Conservation (phyloP, 2,329 filamentous ascomycete species). For the Colletotrichum sp. region DNA sequence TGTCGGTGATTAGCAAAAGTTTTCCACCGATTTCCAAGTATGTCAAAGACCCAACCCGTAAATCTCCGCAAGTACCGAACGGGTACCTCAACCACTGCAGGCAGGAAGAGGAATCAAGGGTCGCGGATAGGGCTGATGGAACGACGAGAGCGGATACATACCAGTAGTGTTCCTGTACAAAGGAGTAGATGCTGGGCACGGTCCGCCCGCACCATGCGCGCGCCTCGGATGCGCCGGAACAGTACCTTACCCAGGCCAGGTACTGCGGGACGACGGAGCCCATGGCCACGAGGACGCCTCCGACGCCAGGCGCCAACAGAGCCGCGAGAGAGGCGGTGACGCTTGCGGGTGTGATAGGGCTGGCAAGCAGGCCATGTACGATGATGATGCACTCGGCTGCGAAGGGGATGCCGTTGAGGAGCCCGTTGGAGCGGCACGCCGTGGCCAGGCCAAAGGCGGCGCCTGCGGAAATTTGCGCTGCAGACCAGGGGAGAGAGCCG, state of each 20-base stretch:
- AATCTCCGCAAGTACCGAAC: conserved; percentile 13
- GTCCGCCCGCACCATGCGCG: conserved; percentile 76
- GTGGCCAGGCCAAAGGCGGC: conserved; percentile 74
- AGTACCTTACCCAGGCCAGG: conserved; percentile 77
- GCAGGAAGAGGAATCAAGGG: background rate
- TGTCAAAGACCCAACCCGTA: background rate
- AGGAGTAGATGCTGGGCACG: conserved; percentile 89
- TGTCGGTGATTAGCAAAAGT: background rate
- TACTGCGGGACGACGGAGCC: conserved; percentile 77
- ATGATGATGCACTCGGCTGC: conserved; percentile 62
- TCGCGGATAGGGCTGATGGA: conserved; percentile 1
- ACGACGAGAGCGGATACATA: conserved; percentile 47
- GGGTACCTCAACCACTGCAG: background rate
- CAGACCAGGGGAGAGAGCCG: conserved; percentile 41
- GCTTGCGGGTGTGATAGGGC: conserved; percentile 31
- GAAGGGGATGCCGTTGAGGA: conserved; percentile 82
- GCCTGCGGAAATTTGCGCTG: conserved; percentile 66
- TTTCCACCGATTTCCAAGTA: background rate
- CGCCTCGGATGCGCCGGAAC: conserved; percentile 40
- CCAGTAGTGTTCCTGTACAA: conserved; percentile 92
- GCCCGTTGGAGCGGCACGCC: conserved; percentile 82
- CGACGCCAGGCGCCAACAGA: conserved; percentile 64
- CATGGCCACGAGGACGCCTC: conserved; percentile 70
- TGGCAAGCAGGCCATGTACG: conserved; percentile 43
- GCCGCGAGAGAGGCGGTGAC: conserved; percentile 49